Percentiles rank a stretch among this genome's conserved stretches.
phyloP scores from a whole-genome alignment of 2,329 filamentous ascomycete genomes.

The Chrysoporthe cubensis region DNA sequence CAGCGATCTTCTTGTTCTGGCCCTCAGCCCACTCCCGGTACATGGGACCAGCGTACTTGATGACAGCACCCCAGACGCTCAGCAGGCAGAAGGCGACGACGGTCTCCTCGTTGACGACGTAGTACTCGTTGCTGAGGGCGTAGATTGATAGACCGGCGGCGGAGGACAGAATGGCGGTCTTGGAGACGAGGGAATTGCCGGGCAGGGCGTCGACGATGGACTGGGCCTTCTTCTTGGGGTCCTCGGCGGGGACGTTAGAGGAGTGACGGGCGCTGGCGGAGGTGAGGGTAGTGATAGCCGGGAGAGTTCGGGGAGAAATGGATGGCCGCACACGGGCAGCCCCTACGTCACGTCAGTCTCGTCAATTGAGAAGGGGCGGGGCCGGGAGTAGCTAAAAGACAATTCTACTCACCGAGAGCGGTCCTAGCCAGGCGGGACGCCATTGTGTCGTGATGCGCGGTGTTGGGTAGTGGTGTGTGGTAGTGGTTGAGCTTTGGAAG shows the following conservation, averaged over 20 bases:
- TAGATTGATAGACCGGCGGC: constrained; percentile 88
- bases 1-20: constrained; percentile 90
- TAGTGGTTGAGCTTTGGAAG: constrained; percentile 23
- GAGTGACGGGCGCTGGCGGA: constrained; percentile 69
- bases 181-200: constrained; percentile 89
- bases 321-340: constrained; percentile 87
- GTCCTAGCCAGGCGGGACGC: constrained; percentile 96
- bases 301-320: constrained; percentile 74
- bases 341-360: constrained; percentile 57
- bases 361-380: constrained; percentile 28
- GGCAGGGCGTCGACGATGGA: constrained; percentile 92
- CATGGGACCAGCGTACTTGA: constrained; percentile 89
- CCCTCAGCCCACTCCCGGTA: constrained; percentile 91
- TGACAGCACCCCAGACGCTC: constrained; percentile 88
- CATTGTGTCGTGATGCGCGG: constrained; percentile 76
- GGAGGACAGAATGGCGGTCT: constrained; percentile 95
- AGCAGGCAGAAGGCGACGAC: constrained; percentile 92
- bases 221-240: constrained; percentile 96
- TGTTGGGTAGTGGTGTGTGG: constrained; percentile 36
- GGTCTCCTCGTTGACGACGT: constrained; percentile 98
- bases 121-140: constrained; percentile 99
- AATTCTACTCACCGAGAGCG: constrained; percentile 79
- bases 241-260: constrained; percentile 80
- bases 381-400: constrained; percentile 39
- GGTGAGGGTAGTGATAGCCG: constrained; percentile 68